Evolutionary conservation across 805 yeast genomes (phyloP).

Genomic region (Kuraishia ogatae): DNA sequence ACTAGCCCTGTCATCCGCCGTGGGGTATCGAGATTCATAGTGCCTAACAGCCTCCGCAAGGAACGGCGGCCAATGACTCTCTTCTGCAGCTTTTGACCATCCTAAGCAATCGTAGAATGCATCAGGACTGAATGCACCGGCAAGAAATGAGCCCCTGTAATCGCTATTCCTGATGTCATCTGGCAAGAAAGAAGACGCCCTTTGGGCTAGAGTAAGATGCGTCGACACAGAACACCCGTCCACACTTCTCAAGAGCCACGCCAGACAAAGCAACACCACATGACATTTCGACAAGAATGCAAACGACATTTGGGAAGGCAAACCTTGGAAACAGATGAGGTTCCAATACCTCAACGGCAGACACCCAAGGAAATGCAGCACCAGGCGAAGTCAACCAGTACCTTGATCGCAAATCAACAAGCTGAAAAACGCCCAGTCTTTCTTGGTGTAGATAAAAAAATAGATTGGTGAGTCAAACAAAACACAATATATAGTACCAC

Average conservation of each 20-base stretch:
- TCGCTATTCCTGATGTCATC: conserved; percentile 16
- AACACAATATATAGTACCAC: too few relatives aligned
- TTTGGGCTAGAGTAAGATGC: conserved; percentile 27
- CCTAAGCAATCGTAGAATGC: conserved; percentile 55
- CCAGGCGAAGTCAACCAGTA: too few relatives aligned
- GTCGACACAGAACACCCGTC: conserved; percentile 18
- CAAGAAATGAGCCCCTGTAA: conserved; percentile 26
- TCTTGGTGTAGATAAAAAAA: too few relatives aligned
- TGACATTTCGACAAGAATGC: background rate
- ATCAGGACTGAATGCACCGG: conserved; percentile 67
- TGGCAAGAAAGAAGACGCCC: conserved; percentile 24
- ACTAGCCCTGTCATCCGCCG: conserved; percentile 3
- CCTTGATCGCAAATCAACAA: too few relatives aligned
- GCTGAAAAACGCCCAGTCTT: too few relatives aligned
- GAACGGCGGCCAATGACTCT: conserved; percentile 66
- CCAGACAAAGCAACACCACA: background rate
- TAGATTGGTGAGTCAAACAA: too few relatives aligned
- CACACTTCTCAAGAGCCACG: background rate
- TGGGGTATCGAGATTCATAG: conserved; percentile 25
- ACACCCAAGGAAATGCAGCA: too few relatives aligned
- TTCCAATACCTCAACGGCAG: background rate
- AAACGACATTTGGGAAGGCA: background rate
- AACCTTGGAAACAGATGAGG: background rate
- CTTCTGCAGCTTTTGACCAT: conserved; percentile 38
- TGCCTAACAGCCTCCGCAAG: conserved; percentile 34